phyloP scores from a whole-genome alignment of 495 filamentous ascomycete genomes.

The Xylaria longipes region DNA sequence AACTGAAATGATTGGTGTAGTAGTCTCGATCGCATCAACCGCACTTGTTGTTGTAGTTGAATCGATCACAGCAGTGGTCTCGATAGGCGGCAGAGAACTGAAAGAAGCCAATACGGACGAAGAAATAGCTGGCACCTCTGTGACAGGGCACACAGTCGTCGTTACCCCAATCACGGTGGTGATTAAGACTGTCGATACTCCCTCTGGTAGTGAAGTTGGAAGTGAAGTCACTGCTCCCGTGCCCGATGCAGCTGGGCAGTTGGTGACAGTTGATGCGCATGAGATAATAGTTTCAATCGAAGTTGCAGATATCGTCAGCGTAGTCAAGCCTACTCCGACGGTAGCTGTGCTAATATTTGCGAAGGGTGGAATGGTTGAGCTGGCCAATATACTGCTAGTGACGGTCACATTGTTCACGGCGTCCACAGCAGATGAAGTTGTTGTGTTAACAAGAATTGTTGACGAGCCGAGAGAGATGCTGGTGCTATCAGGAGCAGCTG shows the following conservation, averaged over 20 bases:
- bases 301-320: constrained; percentile 33
- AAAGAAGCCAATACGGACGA: constrained; percentile 35
- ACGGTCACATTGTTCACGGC: constrained; percentile 8
- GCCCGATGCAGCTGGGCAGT: constrained; percentile 32
- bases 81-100: constrained; percentile 13
- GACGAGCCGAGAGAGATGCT: background rate
- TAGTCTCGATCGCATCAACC: background rate
- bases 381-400: background rate
- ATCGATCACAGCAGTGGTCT: background rate
- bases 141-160: constrained; percentile 40
- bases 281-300: constrained; percentile 37
- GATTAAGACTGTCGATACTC: constrained; percentile 33
- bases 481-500: background rate
- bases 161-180: constrained; percentile 38
- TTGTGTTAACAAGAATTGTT: background rate
- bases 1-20: constrained; percentile 18
- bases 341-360: constrained; percentile 28
- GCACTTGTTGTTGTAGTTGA: constrained; percentile 6
- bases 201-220: constrained; percentile 26
- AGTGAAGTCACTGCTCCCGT: constrained; percentile 30
- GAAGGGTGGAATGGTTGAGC: constrained; percentile 10
- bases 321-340: constrained; percentile 29
- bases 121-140: constrained; percentile 33
- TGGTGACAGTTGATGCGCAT: constrained; percentile 31
- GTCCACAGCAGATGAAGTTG: background rate